Conservation (phyloP, 306 rosid genomes). For the Geum urbanum region DNA sequence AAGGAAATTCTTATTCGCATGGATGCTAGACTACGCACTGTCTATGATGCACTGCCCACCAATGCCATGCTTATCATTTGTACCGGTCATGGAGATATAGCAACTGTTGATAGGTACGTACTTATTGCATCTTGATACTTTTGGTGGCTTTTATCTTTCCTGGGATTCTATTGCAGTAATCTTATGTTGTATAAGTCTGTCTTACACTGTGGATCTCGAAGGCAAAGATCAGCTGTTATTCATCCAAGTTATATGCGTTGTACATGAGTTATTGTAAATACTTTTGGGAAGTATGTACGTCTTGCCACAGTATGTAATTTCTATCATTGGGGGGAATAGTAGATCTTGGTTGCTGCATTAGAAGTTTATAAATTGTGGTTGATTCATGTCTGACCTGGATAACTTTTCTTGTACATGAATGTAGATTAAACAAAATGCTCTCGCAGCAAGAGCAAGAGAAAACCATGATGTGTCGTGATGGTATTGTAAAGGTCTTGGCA, state of each 20-base stretch:
- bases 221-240: neutral
- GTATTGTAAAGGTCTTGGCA: slow-evolving; percentile 63
- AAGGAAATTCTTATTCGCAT: slow-evolving; percentile 65
- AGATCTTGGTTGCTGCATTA: slow-evolving; percentile 1
- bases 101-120: slow-evolving; percentile 76
- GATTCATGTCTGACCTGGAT: slow-evolving; percentile 8
- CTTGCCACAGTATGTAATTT: neutral
- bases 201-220: neutral
- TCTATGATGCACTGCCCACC: slow-evolving; percentile 54
- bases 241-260: neutral
- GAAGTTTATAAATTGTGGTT: neutral
- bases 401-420: slow-evolving; percentile 24
- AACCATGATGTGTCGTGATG: slow-evolving; percentile 53
- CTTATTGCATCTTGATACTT: slow-evolving; percentile 9
- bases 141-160: neutral
- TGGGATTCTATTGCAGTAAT: neutral
- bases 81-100: slow-evolving; percentile 95
- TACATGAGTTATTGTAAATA: neutral
- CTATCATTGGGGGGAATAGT: neutral
- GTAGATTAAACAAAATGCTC: slow-evolving; percentile 86
- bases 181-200: neutral
- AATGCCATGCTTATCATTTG: slow-evolving; percentile 86
- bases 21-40: slow-evolving; percentile 59
- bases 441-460: slow-evolving; percentile 38
- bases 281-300: neutral